Evolutionary conservation across 208 protist species (phyloP), one percentile per base, ranked within the genome.

Genomic region (Lotmaria passim): DNA sequence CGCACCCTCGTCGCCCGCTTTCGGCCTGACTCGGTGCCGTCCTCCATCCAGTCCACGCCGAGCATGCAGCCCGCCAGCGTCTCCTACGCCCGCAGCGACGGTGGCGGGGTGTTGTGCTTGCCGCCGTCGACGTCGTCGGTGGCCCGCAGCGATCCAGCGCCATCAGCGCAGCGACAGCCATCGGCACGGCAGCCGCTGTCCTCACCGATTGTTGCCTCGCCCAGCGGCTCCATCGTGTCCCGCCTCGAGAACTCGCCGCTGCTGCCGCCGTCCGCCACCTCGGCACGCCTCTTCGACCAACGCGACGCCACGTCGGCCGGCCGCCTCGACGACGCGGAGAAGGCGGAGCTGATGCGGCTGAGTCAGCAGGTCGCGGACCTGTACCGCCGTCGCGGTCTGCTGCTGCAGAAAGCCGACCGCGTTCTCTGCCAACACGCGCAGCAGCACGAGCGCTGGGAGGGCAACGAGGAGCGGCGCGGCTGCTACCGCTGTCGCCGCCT

Each of bases 401-500:
- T 85, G 19, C 71, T 85, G 38, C 58, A 70, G 75, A 39, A 56
- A 24, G 69, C 68, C 8, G 80, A 85, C 52, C 67, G 65, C 7
- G 28, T 74, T 19, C 46, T 85, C 39, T 62, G 70, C n/a, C 62
- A 55, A 30, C 68, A 85, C 69, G 80, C 80, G 28, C 59, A 78
- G 39, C 59, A 66, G 34, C 67, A 76, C 39, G 70, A 78, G 57
- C 69, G 79, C 39, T 87, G 83, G 77, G 78, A 92, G 59, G 77
- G 78, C 52, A 81, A 87, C 57, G 81, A 83, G 21, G 82, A 75
- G 23, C 67, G 65, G 11, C 62, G 46, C 5, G 56, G 28, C 34
- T 92, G 86, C 59, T 75, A 82, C 62, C 75, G 73, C 21, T 92
- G 87, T 43, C 68, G 46, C 11, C 76, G 77, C 34, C 44, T 61